Base-by-base conservation (phyloP, 2,329 filamentous ascomycete species). In the Rhynchosporium secalis region DNA sequence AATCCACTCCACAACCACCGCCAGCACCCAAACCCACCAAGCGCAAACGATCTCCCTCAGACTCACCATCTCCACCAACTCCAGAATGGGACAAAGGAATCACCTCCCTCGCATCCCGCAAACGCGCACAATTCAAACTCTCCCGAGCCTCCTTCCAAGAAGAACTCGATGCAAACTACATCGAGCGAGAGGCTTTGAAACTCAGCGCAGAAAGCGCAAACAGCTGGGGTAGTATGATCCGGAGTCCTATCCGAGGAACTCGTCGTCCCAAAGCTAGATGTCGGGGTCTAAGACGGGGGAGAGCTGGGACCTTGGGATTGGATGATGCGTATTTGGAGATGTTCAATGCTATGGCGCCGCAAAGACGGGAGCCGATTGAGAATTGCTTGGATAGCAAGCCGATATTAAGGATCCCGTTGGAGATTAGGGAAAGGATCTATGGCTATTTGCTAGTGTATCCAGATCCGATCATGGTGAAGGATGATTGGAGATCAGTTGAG, bases 351-450 rank as follows among this genome's bases (percentile, higher is more conserved):
- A 64, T 63, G 54, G 51, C 43, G 15, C 48, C 48, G 5, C 49
- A 63, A 12, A 40, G 40, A 12, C 47, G 33, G 6, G 29, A 51
- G 9, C 29, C 60, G 3, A 58, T 64, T 15, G 58, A 60, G 0
- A 71, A 69, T 33, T 48, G 45, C 33, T 63, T 65, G 3, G 45
- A 54, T 1, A 64, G 61, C 3, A 66, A 65, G 10, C 62, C 60
- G 13, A 55, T 72, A 13, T 55, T 72, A 5, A 55, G 67, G 8
- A 46, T 69, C 15, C 58, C 71, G 10, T 43, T 70, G 5, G 70
- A 72, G 49, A 33, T 70, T 15, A 63, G 71, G 49, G 70, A 72
- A 46, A 58, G 49, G 13, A 66, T 73, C 20, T 73, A 72, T 47
- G 31, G 31, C 1, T 65, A 67, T 31, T 55, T 71, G 5, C 62